Conservation (phyloP, 2,329 filamentous ascomycete species). For the Leptographium lundbergii region DNA sequence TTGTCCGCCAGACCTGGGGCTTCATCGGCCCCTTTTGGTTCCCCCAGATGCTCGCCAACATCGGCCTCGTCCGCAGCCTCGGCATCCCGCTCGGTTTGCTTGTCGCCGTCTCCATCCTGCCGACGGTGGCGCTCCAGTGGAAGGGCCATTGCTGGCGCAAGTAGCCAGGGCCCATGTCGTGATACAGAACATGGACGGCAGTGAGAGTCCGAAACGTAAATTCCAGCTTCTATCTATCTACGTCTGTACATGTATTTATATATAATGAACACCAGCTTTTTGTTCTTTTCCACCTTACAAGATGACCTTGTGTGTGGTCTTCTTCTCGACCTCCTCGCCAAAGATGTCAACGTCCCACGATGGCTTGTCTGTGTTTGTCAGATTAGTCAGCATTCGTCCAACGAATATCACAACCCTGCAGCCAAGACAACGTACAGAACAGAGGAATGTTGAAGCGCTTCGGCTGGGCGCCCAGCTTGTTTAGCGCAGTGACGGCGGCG, state of each 20-base stretch:
- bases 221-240: neutral
- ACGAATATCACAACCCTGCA: slow-evolving; percentile 22
- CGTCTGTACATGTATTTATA: neutral
- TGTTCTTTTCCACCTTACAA: neutral
- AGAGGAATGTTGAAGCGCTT: slow-evolving; percentile 26
- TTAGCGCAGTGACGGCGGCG: slow-evolving; percentile 46
- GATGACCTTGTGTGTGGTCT: slow-evolving; percentile 1
- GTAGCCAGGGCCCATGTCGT: neutral
- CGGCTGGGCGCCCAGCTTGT: slow-evolving; percentile 43
- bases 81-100: slow-evolving; percentile 1
- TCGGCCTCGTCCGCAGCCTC: slow-evolving; percentile 1
- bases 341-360: slow-evolving; percentile 47
- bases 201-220: neutral
- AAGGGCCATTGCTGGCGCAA: slow-evolving; percentile 1
- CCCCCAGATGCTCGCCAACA: slow-evolving; percentile 1
- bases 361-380: neutral
- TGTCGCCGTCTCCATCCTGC: neutral
- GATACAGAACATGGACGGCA: neutral
- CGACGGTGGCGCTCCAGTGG: slow-evolving; percentile 6
- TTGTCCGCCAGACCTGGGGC: slow-evolving; percentile 41
- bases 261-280: neutral
- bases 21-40: slow-evolving; percentile 30
- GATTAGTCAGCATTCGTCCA: slow-evolving; percentile 15
- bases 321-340: slow-evolving; percentile 24
- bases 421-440: neutral